Evolutionary conservation across 2,329 filamentous ascomycete species (phyloP).

Genomic region (Paraphaeosphaeria minitans): DNA sequence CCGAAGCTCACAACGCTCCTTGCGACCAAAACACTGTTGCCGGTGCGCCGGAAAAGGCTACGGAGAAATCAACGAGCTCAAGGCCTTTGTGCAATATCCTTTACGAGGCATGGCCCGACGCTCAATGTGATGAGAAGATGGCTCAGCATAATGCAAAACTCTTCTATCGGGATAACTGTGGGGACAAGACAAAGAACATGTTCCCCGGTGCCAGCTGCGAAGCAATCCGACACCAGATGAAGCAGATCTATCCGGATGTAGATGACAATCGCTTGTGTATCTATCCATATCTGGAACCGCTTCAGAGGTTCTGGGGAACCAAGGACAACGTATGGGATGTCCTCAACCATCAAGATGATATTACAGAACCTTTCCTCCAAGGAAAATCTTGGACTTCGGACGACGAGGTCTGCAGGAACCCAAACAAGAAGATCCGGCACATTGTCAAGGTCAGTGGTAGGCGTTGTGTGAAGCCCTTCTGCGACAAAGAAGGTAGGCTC

Average conservation of each 20-base stretch:
- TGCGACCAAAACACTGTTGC: background rate
- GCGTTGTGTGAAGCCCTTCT: background rate
- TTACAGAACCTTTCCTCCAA: background rate
- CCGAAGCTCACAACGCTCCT: background rate
- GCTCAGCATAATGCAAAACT: slow-evolving; percentile 7
- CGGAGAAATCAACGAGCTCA: background rate
- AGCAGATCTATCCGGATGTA: slow-evolving; percentile 4
- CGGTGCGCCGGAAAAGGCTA: background rate
- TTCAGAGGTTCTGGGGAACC: background rate
- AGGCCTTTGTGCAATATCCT: background rate
- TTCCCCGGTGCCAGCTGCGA: slow-evolving; percentile 6
- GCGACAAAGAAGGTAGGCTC: background rate
- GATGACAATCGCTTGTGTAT: background rate
- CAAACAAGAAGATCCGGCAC: background rate
- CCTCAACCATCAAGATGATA: background rate
- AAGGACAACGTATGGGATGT: no score
- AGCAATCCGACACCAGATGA: background rate
- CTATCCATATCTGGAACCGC: background rate
- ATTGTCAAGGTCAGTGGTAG: background rate
- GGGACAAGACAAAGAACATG: slow-evolving; percentile 1
- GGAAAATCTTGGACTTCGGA: slow-evolving; percentile 2
- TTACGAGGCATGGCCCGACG: background rate
- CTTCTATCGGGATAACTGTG: slow-evolving; percentile 8
- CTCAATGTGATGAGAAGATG: slow-evolving; percentile 6
- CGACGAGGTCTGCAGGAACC: background rate